A percentile compares a stretch with the other conserved stretches of the same genome.
Evolutionary conservation across 495 filamentous ascomycete species (phyloP).

Genomic region (Corynascus novoguineensis): DNA sequence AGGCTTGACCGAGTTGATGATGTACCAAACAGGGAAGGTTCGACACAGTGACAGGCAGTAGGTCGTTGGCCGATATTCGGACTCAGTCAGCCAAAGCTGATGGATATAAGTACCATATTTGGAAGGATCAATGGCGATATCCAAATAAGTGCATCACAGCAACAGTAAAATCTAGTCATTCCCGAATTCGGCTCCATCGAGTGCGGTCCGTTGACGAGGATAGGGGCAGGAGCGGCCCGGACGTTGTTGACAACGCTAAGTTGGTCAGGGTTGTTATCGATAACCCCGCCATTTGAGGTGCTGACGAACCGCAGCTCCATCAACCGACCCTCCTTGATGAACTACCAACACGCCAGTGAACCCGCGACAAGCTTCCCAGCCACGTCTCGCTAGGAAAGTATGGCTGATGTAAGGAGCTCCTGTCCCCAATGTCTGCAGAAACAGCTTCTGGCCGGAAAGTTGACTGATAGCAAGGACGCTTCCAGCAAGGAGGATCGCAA

Average conservation of each 20-base stretch:
- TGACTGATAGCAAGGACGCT: conserved; percentile 28
- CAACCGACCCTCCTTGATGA: neutral
- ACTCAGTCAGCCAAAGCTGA: no score
- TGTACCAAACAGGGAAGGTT: neutral
- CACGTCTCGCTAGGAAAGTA: neutral
- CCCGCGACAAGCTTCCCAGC: neutral
- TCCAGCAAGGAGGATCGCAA: conserved; percentile 43
- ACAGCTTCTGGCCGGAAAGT: conserved; percentile 7
- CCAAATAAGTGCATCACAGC: neutral
- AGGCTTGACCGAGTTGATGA: neutral
- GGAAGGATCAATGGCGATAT: neutral
- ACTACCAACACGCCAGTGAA: neutral
- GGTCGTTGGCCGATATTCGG: no score
- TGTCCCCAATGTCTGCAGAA: no score
- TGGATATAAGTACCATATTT: neutral
- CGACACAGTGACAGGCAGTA: no score
- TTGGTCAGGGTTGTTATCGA: neutral
- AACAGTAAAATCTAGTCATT: neutral
- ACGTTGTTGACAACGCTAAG: neutral
- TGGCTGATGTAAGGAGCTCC: conserved; percentile 26
- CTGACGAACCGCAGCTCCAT: neutral
- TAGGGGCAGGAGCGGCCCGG: no score
- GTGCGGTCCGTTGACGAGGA: neutral
- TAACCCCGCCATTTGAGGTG: neutral
- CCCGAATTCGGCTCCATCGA: no score